phyloP scores from a whole-genome alignment of 2,329 filamentous ascomycete species.

The Trichophyton verrucosum region DNA sequence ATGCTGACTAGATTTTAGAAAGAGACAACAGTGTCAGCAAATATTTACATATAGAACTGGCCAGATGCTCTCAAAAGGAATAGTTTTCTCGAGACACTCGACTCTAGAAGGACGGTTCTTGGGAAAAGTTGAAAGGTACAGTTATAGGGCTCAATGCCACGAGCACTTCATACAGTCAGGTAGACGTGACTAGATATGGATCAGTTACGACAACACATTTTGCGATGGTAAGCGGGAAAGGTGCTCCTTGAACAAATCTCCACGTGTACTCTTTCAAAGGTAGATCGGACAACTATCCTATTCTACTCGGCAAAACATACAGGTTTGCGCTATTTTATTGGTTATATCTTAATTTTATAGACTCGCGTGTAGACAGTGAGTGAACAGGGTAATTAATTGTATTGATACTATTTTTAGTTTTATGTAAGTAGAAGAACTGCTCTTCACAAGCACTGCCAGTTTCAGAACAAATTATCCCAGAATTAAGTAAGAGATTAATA shows the following conservation, averaged over 20 bases:
- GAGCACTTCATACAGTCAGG: too few relatives aligned
- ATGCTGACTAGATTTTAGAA: not conserved
- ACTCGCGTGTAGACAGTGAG: not conserved
- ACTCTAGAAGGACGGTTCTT: too few relatives aligned
- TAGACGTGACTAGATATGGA: too few relatives aligned
- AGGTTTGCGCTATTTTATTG: not conserved
- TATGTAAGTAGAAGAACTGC: not conserved
- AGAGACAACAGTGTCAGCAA: not conserved
- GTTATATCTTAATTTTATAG: not conserved
- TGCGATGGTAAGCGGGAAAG: too few relatives aligned
- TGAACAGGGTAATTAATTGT: constrained; percentile 11
- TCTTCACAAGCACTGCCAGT: not conserved
- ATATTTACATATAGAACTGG: not conserved
- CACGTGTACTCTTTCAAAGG: not conserved
- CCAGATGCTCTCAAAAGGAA: too few relatives aligned
- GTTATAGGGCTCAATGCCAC: too few relatives aligned
- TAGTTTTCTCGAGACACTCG: too few relatives aligned
- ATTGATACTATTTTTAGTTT: not conserved
- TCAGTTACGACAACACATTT: too few relatives aligned
- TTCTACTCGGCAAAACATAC: not conserved
- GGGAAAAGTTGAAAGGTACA: too few relatives aligned
- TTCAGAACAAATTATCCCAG: not conserved
- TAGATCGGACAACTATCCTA: not conserved
- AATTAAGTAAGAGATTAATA: constrained; percentile 1
- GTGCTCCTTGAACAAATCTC: not conserved